phyloP scores from a whole-genome alignment of 345 rosid species.

The Eucalyptus brandiana region DNA sequence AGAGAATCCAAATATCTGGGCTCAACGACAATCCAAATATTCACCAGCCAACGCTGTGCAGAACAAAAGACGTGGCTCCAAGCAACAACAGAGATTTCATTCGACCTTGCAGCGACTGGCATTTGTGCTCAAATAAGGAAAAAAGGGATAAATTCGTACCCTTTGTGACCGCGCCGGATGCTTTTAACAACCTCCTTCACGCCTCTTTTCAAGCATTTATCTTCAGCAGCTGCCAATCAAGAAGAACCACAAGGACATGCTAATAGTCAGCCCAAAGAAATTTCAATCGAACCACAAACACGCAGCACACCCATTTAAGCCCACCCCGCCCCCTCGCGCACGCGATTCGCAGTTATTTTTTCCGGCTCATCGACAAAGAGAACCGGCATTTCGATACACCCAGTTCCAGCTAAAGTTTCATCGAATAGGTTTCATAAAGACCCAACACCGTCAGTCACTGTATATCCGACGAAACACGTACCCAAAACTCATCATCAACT shows the following conservation, averaged over 20 bases:
- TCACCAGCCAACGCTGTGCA: neutral
- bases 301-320: neutral
- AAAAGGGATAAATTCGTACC: conserved; percentile 22
- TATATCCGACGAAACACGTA: neutral
- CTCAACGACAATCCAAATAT: neutral
- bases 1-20: neutral
- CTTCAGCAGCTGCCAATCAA: conserved; percentile 52
- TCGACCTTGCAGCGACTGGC: neutral
- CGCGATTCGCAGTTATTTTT: neutral
- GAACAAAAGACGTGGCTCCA: neutral
- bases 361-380: neutral
- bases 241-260: neutral
- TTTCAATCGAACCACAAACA: neutral
- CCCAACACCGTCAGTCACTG: neutral
- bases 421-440: neutral
- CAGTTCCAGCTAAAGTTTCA: neutral
- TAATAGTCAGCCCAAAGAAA: neutral
- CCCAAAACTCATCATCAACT: neutral
- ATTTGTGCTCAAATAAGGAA: neutral
- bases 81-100: neutral
- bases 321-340: neutral
- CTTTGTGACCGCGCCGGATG: conserved; percentile 79
- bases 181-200: conserved; percentile 97
- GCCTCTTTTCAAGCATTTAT: conserved; percentile 94
- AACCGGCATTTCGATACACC: neutral